A percentile compares a stretch with the other conserved stretches of the same genome.
Evolutionary conservation across 148 eudicot genomes (phyloP).

Genomic region (Selenicereus undatus): DNA sequence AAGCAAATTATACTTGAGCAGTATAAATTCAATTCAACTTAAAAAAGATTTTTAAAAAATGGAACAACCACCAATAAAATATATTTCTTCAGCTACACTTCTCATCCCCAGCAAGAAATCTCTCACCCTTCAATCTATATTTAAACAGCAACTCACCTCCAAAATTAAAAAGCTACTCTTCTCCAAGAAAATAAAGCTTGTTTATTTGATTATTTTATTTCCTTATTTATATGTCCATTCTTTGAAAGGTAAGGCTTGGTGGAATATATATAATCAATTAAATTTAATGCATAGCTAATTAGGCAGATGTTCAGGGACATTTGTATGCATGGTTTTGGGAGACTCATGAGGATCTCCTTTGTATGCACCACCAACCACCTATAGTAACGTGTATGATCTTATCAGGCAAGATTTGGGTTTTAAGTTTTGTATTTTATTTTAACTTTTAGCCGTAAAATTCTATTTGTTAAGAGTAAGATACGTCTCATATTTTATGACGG

Average conservation of each 20-base stretch:
- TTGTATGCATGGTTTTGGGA: background rate
- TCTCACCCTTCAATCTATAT: conserved; percentile 5
- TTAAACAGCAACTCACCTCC: conserved; percentile 12
- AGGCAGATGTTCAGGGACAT: background rate
- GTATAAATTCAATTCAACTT: background rate
- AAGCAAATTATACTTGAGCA: conserved; percentile 18
- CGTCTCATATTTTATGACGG: no score
- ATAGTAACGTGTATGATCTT: background rate
- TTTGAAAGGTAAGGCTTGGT: background rate
- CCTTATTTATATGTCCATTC: background rate
- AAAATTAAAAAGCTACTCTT: background rate
- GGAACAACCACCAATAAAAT: conserved; percentile 25
- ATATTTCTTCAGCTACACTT: conserved; percentile 33
- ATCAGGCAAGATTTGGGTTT: background rate
- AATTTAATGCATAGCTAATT: background rate
- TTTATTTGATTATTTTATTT: background rate
- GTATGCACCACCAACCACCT: background rate
- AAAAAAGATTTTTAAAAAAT: background rate
- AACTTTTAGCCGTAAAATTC: no score
- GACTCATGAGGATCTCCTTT: background rate
- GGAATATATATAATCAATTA: background rate
- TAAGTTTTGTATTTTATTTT: background rate
- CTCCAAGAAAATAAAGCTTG: background rate
- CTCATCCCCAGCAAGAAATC: conserved; percentile 31
- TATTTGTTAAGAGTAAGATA: no score